Evolutionary conservation across 768 basidiomycete genomes (phyloP).

Genomic region (Pholiota conissans): DNA sequence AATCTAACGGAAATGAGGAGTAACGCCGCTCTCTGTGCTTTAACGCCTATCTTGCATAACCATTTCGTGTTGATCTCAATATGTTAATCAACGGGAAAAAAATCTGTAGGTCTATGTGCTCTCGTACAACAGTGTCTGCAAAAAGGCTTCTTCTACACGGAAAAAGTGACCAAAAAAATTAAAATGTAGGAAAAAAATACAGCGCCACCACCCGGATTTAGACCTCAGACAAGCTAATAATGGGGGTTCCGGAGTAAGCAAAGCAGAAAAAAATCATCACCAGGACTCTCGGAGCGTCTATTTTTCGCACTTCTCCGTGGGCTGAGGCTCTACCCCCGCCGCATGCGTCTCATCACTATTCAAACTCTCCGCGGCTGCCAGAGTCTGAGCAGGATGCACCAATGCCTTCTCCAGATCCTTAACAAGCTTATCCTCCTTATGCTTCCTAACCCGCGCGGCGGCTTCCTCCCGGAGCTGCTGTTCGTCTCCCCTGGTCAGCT

Average conservation of each 20-base stretch:
- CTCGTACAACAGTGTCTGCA: too few species aligned
- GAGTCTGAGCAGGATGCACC: not conserved
- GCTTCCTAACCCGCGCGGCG: constrained; percentile 2
- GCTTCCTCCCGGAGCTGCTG: constrained; percentile 45
- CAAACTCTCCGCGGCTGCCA: not conserved
- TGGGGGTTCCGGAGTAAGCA: too few species aligned
- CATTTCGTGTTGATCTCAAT: too few species aligned
- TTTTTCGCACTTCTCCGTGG: not conserved
- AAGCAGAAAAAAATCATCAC: not conserved
- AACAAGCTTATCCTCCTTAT: not conserved
- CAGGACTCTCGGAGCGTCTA: not conserved
- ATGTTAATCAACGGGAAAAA: too few species aligned
- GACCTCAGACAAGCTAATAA: too few species aligned
- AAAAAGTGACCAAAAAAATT: too few species aligned
- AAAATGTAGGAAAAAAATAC: too few species aligned
- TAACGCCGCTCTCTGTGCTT: not conserved
- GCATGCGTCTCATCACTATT: not conserved
- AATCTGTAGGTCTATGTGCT: too few species aligned
- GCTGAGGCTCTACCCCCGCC: not conserved
- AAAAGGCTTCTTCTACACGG: too few species aligned
- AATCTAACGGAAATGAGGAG: not conserved
- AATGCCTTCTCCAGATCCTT: constrained; percentile 2
- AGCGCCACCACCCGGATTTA: too few species aligned
- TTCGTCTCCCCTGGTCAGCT: constrained; percentile 60
- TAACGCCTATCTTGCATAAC: not conserved